Conservation (phyloP, 1,284 basidiomycete genomes). For the Rhodotorula sp. region DNA sequence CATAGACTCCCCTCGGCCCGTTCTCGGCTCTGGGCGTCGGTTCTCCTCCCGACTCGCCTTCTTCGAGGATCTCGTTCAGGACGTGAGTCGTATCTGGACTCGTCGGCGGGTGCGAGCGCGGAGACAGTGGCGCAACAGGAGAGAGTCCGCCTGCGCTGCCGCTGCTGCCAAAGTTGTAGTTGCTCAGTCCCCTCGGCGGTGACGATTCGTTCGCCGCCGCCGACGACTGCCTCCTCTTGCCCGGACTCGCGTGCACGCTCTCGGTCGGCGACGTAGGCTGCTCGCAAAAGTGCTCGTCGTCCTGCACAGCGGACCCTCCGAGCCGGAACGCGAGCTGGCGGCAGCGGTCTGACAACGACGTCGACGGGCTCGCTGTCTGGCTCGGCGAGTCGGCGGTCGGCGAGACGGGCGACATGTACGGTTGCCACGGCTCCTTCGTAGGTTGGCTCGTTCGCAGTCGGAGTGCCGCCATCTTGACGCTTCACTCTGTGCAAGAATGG, state of each 20-base stretch:
- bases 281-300: conserved; percentile 9
- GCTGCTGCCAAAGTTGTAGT: too few species aligned
- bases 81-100: neutral
- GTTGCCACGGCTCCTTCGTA: neutral
- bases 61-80: conserved; percentile 19
- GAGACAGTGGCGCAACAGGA: conserved; percentile 13
- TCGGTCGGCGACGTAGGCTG: neutral
- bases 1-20: neutral
- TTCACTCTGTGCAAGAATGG: neutral
- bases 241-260: neutral
- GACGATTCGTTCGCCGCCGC: neutral
- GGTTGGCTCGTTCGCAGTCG: neutral
- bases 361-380: neutral
- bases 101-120: conserved; percentile 5
- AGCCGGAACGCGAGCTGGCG: conserved; percentile 17
- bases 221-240: neutral
- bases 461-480: neutral
- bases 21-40: neutral
- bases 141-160: neutral
- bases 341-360: conserved; percentile 18
- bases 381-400: neutral
- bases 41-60: conserved; percentile 5
- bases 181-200: neutral
- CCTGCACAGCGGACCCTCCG: conserved; percentile 19
- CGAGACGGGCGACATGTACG: conserved; percentile 5